Base-by-base conservation (phyloP, 805 yeast genomes). In the Kluyveromyces starmeri region DNA sequence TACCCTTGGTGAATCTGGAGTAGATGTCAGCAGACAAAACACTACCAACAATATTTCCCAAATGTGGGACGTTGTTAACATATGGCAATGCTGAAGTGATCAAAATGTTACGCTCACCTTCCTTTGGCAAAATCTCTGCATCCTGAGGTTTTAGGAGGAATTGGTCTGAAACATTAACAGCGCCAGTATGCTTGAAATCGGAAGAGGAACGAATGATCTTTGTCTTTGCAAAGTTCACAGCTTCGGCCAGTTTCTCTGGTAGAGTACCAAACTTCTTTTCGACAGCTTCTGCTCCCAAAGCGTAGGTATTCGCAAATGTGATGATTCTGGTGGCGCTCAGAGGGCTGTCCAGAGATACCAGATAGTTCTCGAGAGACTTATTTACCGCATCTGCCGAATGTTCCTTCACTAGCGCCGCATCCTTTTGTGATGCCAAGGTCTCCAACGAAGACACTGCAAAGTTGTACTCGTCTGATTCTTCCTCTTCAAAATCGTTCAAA, bases 31-130 rank as follows among this genome's bases (percentile, higher is more conserved):
- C 98, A 39, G 86, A 75, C 44, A 92, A 70, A 24, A 89, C 96
- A 20, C 95, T 82, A 5, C 99, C 99, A 37, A 92, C 77, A 47
- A 92, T 86, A 65, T 92, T 92, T 52, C 99, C 99, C 58, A 92
- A 70, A 63, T 92, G 99, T 28, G 99, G 99, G 34, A 92, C 98
- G 55, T 92, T 92, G 65, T 92, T 92, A 36, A 92, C 99, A 50
- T 92, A 92, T 8, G 99, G 99, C 51, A 92, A 72, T 21, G 99
- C 97, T 17, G 97, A 88, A 2, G 97, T 89, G 53, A 92, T 78
- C 47, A 92, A 65, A 37, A 89, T 73, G 61, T 92, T 92, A 53
- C 81, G 73, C 62, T 82, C 82, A 37, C 71, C 72, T 16, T 70
- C 65, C 47, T 73, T 73, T 38, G 97, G 98, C 34, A 71, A 47